Evolutionary conservation across 495 filamentous ascomycete species (phyloP).

Genomic region (Talaromyces nanjingensis): DNA sequence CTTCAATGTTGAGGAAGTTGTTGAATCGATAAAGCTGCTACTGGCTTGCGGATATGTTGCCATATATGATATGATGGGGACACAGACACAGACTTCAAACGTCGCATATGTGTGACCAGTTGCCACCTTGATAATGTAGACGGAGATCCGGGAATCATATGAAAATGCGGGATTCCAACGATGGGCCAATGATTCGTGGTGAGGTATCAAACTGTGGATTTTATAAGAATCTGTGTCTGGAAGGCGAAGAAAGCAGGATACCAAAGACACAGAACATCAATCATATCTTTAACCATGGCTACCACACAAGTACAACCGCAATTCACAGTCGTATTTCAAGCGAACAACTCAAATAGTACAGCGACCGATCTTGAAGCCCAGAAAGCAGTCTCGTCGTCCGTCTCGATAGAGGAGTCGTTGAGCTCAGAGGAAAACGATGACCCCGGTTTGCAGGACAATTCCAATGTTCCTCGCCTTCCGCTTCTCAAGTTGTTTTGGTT

Average conservation of each 20-base stretch:
- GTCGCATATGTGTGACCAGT: not conserved
- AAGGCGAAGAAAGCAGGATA: not conserved
- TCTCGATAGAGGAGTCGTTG: not conserved
- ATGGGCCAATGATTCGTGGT: not conserved
- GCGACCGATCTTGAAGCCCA: not conserved
- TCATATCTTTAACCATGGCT: not conserved
- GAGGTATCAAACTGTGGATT: not conserved
- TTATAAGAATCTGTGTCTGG: not conserved
- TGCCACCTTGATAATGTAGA: not conserved
- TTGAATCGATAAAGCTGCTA: not conserved
- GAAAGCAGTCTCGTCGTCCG: not conserved
- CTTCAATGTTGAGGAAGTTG: not conserved
- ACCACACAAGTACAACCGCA: not conserved
- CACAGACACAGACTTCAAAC: not conserved
- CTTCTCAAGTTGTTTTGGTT: slow-evolving; percentile 25
- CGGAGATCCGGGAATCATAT: not conserved
- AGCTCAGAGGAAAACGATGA: not conserved
- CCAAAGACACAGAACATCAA: not conserved
- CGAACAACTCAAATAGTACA: not conserved
- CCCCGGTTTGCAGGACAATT: slow-evolving; percentile 15
- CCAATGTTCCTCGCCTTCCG: slow-evolving; percentile 22
- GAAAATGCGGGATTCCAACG: not conserved
- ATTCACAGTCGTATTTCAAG: not conserved
- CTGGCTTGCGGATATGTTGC: not conserved
- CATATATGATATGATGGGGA: not conserved